A percentile compares a stretch with the other conserved stretches of the same genome.
phyloP scores from a whole-genome alignment of 2,329 filamentous ascomycete species.

The Phoma sp. region DNA sequence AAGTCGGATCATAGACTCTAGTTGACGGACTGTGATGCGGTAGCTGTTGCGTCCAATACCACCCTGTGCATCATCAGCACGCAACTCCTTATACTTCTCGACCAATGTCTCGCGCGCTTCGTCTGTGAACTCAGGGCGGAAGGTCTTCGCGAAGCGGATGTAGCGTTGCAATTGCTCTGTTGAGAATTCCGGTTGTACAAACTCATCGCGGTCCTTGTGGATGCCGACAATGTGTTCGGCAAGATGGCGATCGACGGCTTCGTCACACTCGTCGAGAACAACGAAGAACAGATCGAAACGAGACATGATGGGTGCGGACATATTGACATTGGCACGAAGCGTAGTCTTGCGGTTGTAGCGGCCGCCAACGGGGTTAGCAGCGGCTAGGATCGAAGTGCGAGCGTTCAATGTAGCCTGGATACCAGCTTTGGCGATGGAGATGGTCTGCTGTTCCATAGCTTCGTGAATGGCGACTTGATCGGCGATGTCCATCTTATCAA shows the following conservation, averaged over 20 bases:
- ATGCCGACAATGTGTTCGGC: constrained; percentile 94
- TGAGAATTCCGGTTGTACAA: constrained; percentile 89
- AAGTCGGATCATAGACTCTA: constrained; percentile 93
- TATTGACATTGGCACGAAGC: constrained; percentile 93
- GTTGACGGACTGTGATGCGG: constrained; percentile 93
- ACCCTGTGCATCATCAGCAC: constrained; percentile 90
- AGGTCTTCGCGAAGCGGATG: constrained; percentile 93
- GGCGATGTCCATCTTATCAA: constrained; percentile 98
- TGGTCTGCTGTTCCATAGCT: constrained; percentile 99
- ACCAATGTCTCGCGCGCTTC: constrained; percentile 87
- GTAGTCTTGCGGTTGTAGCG: constrained; percentile 98
- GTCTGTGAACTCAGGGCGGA: constrained; percentile 88
- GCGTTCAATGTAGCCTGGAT: constrained; percentile 98
- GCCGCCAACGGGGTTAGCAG: constrained; percentile 93
- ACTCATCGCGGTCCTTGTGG: constrained; percentile 90
- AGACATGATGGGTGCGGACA: constrained; percentile 98
- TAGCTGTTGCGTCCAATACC: constrained; percentile 95
- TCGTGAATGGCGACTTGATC: constrained; percentile 99
- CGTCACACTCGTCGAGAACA: constrained; percentile 94
- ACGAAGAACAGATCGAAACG: constrained; percentile 99
- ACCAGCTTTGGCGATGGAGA: constrained; percentile 97
- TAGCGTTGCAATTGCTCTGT: constrained; percentile 97
- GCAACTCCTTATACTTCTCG: constrained; percentile 91
- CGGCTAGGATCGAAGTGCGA: constrained; percentile 91
- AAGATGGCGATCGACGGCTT: constrained; percentile 85